Evolutionary conservation across 441 rosid species (phyloP).

Genomic region (Arabidopsis hybrid): DNA sequence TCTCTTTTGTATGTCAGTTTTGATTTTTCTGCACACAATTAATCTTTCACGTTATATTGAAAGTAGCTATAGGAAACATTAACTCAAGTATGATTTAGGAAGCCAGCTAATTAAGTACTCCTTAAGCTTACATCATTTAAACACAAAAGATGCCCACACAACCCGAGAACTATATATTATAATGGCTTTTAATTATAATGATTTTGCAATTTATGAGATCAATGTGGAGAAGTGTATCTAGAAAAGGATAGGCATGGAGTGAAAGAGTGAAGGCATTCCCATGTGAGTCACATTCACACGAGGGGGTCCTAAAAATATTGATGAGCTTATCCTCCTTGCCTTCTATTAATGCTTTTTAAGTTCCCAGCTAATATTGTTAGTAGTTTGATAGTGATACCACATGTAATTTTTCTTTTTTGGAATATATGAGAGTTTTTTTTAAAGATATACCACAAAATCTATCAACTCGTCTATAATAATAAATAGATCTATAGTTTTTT

Average conservation of each 20-base stretch:
- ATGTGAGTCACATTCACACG: slow-evolving; percentile 40
- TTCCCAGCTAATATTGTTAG: slow-evolving; percentile 30
- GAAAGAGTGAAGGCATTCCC: slow-evolving; percentile 24
- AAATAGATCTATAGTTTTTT: too few relatives aligned
- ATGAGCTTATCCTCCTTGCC: slow-evolving; percentile 43
- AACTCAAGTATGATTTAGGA: neutral
- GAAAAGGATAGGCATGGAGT: slow-evolving; percentile 28
- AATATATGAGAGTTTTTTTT: slow-evolving; percentile 7
- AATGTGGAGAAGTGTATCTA: slow-evolving; percentile 11
- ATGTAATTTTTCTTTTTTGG: neutral
- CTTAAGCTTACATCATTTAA: neutral
- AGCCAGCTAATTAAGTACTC: neutral
- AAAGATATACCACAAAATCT: neutral
- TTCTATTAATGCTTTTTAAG: slow-evolving; percentile 25
- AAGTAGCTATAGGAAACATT: neutral
- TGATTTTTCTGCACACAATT: neutral
- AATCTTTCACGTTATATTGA: neutral
- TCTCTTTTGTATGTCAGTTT: neutral
- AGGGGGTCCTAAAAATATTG: slow-evolving; percentile 43
- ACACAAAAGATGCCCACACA: neutral
- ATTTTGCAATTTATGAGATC: slow-evolving; percentile 20
- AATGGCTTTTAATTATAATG: neutral
- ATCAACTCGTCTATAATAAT: neutral
- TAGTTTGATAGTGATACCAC: slow-evolving; percentile 23
- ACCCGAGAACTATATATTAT: neutral